Evolutionary conservation across 371 early-diverging fungal genomes (phyloP).

Genomic region (Conidiobolus incongruus): DNA sequence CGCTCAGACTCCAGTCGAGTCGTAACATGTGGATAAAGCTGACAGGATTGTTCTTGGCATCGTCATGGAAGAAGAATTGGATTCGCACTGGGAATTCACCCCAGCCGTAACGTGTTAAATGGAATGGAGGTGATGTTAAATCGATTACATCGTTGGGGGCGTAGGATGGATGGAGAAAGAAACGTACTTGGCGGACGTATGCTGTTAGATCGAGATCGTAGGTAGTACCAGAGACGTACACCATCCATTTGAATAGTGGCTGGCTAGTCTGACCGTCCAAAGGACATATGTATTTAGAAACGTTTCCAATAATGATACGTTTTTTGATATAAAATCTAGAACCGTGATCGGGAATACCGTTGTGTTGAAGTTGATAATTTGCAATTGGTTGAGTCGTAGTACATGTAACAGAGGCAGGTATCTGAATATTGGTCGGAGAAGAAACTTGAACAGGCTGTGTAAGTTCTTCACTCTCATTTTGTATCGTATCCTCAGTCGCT

Average conservation of each 20-base stretch:
- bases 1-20: conserved; percentile 48
- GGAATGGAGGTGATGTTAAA: conserved; percentile 52
- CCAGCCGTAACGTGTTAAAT: conserved; percentile 71
- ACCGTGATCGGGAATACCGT: conserved; percentile 20
- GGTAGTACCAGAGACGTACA: conserved; percentile 44
- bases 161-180: conserved; percentile 74
- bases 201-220: conserved; percentile 24
- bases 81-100: conserved; percentile 81
- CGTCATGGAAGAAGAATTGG: conserved; percentile 56
- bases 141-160: conserved; percentile 71
- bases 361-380: too few species aligned
- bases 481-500: too few species aligned
- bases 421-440: too few species aligned
- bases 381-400: too few species aligned
- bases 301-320: conserved; percentile 63
- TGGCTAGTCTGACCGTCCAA: conserved; percentile 16
- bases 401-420: too few species aligned
- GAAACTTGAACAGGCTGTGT: too few species aligned
- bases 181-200: conserved; percentile 60
- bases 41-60: conserved; percentile 52
- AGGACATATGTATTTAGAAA: conserved; percentile 49
- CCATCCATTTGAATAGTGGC: conserved; percentile 69
- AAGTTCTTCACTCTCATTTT: too few species aligned
- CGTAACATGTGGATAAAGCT: conserved; percentile 42
- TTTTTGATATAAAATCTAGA: conserved; percentile 72